Evolutionary conservation across 495 filamentous ascomycete genomes (phyloP).

Genomic region (Parachaetomium inaequale): DNA sequence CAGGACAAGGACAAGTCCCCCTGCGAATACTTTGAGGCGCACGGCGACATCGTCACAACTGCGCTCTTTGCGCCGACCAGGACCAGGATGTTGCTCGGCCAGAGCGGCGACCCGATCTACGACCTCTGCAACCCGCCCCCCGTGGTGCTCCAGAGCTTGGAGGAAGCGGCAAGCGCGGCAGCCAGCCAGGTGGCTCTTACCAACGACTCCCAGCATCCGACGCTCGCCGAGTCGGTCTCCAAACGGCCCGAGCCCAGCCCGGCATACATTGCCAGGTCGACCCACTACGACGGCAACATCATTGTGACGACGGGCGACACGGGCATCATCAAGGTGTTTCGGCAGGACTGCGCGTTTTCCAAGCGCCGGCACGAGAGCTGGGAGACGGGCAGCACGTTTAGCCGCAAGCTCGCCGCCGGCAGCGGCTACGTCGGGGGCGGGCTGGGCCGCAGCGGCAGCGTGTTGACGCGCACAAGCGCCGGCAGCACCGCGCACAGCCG

Average conservation of each 20-base stretch:
- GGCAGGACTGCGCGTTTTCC: conserved; percentile 79
- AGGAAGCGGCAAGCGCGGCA: conserved; percentile 50
- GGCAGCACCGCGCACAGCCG: conserved; percentile 52
- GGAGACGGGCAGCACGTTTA: conserved; percentile 74
- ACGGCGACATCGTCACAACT: conserved; percentile 81
- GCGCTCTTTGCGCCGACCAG: conserved; percentile 78
- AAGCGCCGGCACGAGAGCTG: conserved; percentile 59
- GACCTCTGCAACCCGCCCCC: conserved; percentile 96
- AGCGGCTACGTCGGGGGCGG: conserved; percentile 39
- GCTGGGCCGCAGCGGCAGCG: conserved; percentile 63
- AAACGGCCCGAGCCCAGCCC: conserved; percentile 50
- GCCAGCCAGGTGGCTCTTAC: conserved; percentile 32
- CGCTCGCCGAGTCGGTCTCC: conserved; percentile 21
- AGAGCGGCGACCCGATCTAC: conserved; percentile 87
- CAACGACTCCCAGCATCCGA: conserved; percentile 28
- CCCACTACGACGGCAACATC: conserved; percentile 82
- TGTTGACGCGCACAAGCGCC: conserved; percentile 54
- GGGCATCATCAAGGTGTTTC: conserved; percentile 87
- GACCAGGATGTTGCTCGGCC: conserved; percentile 70
- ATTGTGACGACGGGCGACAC: conserved; percentile 86
- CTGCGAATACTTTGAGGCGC: conserved; percentile 83
- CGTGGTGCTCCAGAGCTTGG: conserved; percentile 73
- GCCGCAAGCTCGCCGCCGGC: conserved; percentile 57
- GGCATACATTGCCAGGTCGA: conserved; percentile 67
- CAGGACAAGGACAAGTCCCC: conserved; percentile 75